phyloP scores from a whole-genome alignment of 352 stramenopile species.

The Phytopythium montanum region DNA sequence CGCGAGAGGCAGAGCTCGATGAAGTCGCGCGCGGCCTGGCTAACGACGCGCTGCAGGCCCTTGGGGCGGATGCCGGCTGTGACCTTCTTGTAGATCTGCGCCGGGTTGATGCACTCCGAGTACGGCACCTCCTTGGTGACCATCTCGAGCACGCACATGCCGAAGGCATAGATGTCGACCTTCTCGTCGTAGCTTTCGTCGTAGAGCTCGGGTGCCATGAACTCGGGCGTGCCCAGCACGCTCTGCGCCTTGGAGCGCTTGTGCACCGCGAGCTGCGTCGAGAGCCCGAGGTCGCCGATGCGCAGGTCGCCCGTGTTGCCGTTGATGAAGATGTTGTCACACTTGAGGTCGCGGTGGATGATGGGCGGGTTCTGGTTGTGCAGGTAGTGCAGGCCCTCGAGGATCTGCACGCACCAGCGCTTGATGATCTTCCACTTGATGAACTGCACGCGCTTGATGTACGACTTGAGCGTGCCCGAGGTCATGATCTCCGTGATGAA shows the following conservation, averaged over 20 bases:
- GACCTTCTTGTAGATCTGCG: constrained; percentile 92
- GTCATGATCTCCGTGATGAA: constrained; percentile 99
- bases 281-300: constrained; percentile 96
- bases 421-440: constrained; percentile 99
- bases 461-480: constrained; percentile 93
- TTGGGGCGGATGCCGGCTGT: constrained; percentile 78
- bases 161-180: constrained; percentile 98
- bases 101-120: constrained; percentile 92
- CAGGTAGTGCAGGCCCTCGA: constrained; percentile 93
- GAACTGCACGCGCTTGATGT: constrained; percentile 97
- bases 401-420: constrained; percentile 96
- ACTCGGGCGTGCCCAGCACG: constrained; percentile 98
- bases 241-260: constrained; percentile 83
- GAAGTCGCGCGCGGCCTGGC: constrained; percentile 70
- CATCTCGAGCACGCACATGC: constrained; percentile 99
- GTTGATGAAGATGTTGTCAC: constrained; percentile 99
- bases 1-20: constrained; percentile 82
- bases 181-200: constrained; percentile 98
- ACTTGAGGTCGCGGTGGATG: constrained; percentile 94
- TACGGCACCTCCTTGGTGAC: constrained; percentile 99
- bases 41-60: constrained; percentile 69
- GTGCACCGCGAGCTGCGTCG: constrained; percentile 74
- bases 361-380: constrained; percentile 89
- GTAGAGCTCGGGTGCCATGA: constrained; percentile 99
- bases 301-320: constrained; percentile 96